Evolutionary conservation across 129 eudicot species (phyloP), one percentile per base, ranked within the genome.

Genomic region (Gnaphalium uliginosum): DNA sequence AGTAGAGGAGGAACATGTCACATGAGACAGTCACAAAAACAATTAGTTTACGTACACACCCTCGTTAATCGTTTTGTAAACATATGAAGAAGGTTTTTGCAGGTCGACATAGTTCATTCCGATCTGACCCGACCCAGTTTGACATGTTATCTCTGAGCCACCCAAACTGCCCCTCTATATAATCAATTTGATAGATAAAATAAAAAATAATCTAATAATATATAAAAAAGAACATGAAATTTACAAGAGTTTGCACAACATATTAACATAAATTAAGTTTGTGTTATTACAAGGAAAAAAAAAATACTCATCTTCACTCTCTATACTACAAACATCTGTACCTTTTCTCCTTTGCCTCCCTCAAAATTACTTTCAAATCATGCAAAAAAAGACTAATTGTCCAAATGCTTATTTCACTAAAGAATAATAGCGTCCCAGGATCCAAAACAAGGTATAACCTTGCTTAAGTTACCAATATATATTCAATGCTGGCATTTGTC

Each of bases 321-420:
- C 39, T 21, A 25, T 11, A 23, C 37, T 39, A 60, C 30, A 35
- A 54, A 64, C 66, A 76, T 72, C 67, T 79, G 29, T 64, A 33
- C 81, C 37, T 24, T 41, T 80, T 23, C 75, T 64, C 73, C 71
- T 79, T 39, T 72, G 53, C 51, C 68, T 80, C 79, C 79, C 69
- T 80, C 75, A 80, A 74, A 66, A 80, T 23, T 54, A 67, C 66
- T 53, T 65, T 32, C 66, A 76, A 66, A 66, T 53, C 50, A 76
- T 63, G 66, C 27, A 57, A 72, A 57, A n/a, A 72, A 57, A 72
- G 21, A 33, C 54, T 33, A 72, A 48, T 1, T 19, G 62, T 23
- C 46, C 46, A 37, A 74, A 41, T 15, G 15, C 58, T 74, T 41
- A 60, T 61, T 74, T 74, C 54, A 61, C 32, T 35, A 72, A 79